Evolutionary conservation across 2,329 filamentous ascomycete species (phyloP).

Genomic region (Apiospora pterosperma): DNA sequence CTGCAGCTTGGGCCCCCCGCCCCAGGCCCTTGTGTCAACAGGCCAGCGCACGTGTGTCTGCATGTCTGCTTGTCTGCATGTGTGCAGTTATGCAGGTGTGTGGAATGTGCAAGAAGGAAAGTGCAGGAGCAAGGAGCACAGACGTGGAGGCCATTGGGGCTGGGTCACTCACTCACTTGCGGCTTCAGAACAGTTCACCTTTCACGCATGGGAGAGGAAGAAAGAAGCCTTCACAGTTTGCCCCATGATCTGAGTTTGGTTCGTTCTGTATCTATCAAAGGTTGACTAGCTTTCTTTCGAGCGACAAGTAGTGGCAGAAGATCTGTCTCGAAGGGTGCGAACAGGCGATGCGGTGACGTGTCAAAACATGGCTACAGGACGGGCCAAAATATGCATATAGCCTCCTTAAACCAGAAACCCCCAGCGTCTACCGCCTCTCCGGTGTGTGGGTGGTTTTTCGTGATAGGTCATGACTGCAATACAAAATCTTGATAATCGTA

Average conservation of each 20-base stretch:
- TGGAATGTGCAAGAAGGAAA: not conserved
- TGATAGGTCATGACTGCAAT: slow-evolving; percentile 9
- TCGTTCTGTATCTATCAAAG: not conserved
- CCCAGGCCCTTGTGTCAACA: not conserved
- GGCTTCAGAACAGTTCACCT: not conserved
- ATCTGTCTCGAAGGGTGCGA: not conserved
- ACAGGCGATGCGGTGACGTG: not conserved
- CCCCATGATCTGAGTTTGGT: not conserved
- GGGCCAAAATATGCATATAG: not conserved
- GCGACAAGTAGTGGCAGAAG: not conserved
- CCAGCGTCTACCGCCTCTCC: not conserved
- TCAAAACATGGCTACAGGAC: not conserved
- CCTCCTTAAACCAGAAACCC: not conserved
- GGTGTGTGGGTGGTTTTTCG: slow-evolving; percentile 4
- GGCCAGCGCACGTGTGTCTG: not conserved
- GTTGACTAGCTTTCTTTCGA: not conserved
- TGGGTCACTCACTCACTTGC: not conserved
- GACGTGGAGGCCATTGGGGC: not conserved
- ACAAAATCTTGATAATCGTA: slow-evolving; percentile 9
- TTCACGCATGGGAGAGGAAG: not conserved
- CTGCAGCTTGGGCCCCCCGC: not conserved
- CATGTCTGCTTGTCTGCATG: too few species aligned
- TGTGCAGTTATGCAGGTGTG: not conserved
- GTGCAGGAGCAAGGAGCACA: not conserved
- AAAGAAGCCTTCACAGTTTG: too few species aligned